Evolutionary conservation across 73 alveolate species (phyloP).

Genomic region (Uronychia setigera): DNA sequence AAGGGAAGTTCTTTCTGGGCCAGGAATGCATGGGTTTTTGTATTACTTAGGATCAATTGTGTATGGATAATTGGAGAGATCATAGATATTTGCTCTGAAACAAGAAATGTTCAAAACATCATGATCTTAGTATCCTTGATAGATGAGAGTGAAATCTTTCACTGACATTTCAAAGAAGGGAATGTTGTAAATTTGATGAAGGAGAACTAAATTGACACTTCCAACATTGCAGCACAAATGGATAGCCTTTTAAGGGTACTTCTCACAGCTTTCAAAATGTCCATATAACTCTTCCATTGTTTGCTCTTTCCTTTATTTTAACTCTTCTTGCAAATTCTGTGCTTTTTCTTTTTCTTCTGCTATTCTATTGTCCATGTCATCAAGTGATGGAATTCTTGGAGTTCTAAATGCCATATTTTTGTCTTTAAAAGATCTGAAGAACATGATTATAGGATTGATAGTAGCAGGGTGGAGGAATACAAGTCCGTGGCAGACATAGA

Average conservation of each 20-base stretch:
- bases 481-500: neutral
- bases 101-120: neutral
- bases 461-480: neutral
- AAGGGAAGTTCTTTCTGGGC: neutral
- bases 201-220: constrained; percentile 6
- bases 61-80: constrained; percentile 39
- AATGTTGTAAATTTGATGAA: constrained; percentile 22
- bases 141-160: neutral
- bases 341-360: neutral
- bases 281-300: neutral
- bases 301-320: neutral
- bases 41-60: constrained; percentile 20
- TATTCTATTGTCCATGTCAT: neutral
- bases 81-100: constrained; percentile 11
- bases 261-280: neutral
- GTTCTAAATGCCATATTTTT: neutral
- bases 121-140: constrained; percentile 17
- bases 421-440: neutral
- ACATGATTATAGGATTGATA: neutral
- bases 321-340: neutral
- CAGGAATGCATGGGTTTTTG: neutral
- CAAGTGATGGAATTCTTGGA: neutral
- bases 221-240: neutral
- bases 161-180: constrained; percentile 11
- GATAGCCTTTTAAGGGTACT: neutral